A percentile compares a stretch with the other conserved stretches of the same genome.
phyloP scores from a whole-genome alignment of 2,329 filamentous ascomycete species.

The Neofusicoccum parvum region DNA sequence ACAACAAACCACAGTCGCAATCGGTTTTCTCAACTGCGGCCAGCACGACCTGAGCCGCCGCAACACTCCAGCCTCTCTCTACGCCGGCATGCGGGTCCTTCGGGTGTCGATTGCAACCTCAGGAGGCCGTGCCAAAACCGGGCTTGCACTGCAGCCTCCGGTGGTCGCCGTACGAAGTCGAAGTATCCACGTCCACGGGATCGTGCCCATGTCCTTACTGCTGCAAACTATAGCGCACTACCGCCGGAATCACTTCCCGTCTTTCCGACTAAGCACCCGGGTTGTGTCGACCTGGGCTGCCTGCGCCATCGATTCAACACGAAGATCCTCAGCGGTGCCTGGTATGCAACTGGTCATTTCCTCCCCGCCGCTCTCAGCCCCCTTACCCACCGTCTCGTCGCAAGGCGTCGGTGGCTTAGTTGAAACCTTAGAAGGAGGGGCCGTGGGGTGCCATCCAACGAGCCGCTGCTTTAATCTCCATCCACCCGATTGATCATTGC shows the following conservation, averaged over 20 bases:
- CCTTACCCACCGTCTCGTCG: background rate
- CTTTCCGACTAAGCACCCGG: conserved; percentile 3
- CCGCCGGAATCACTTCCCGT: conserved; percentile 7
- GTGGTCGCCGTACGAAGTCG: background rate
- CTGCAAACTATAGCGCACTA: background rate
- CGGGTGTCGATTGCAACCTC: background rate
- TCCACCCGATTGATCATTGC: background rate
- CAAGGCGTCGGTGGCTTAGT: background rate
- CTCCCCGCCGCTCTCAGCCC: background rate
- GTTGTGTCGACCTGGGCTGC: too few relatives aligned
- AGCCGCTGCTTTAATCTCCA: background rate
- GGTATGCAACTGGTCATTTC: background rate
- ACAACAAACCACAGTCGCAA: background rate
- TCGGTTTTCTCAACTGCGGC: background rate
- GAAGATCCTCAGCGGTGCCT: background rate
- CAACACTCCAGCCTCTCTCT: background rate
- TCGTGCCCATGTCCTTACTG: background rate
- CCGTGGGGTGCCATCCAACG: background rate
- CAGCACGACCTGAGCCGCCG: background rate
- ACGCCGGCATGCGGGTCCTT: background rate
- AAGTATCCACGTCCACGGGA: conserved; percentile 1
- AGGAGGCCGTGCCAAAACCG: background rate
- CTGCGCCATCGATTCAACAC: background rate
- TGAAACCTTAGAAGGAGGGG: background rate
- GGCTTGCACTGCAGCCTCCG: background rate